Conservation (phyloP, 2,329 filamentous ascomycete genomes). For the Microascus cirrosus region DNA sequence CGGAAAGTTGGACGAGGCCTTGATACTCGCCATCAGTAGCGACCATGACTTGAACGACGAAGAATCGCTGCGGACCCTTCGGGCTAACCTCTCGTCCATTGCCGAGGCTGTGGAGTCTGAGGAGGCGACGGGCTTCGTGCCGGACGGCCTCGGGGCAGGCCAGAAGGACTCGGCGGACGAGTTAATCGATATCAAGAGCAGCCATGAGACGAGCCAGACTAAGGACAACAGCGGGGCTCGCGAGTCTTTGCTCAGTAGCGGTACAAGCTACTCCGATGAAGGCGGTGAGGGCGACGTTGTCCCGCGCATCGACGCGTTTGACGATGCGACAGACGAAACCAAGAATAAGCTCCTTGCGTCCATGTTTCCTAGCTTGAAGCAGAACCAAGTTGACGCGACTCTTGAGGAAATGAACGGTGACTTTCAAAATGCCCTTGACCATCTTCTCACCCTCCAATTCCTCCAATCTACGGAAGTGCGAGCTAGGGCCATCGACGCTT, state of each 20-base stretch:
- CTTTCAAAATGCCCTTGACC: conserved; percentile 62
- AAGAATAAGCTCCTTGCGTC: conserved; percentile 53
- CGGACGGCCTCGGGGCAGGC: conserved; percentile 41
- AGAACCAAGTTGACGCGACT: conserved; percentile 53
- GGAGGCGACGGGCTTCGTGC: conserved; percentile 67
- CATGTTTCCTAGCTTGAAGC: conserved; percentile 62
- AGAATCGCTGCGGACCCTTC: conserved; percentile 37
- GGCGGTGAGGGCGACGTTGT: conserved; percentile 13
- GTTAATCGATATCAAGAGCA: conserved; percentile 3
- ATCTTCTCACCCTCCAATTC: conserved; percentile 68
- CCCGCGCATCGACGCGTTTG: conserved; percentile 15
- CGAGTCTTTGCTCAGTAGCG: background rate
- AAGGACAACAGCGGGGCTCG: background rate
- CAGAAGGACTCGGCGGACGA: conserved; percentile 8
- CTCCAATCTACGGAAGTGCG: conserved; percentile 54
- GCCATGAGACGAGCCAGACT: background rate
- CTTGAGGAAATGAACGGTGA: conserved; percentile 58
- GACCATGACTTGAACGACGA: conserved; percentile 57
- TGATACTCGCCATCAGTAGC: conserved; percentile 62
- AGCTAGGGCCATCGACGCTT: conserved; percentile 72
- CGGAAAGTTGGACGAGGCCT: conserved; percentile 63
- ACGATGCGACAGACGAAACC: conserved; percentile 37
- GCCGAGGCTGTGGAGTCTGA: conserved; percentile 53
- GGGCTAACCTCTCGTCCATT: conserved; percentile 51
- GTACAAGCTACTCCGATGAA: conserved; percentile 9